Conservation (phyloP, 2,329 filamentous ascomycete species). For the Thelonectria blattea region DNA sequence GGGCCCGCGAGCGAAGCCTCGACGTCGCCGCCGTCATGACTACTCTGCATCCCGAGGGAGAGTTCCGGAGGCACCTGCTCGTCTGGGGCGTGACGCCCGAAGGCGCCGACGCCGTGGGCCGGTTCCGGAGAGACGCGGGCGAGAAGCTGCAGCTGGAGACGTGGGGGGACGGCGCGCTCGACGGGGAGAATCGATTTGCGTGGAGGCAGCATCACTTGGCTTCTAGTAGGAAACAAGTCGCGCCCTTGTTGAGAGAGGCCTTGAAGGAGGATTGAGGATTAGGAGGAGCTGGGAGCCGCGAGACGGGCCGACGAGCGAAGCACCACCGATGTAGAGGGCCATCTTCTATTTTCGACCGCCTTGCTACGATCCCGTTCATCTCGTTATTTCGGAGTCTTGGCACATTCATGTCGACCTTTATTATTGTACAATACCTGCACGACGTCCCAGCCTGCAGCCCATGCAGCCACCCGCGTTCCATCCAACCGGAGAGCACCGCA, state of each 20-base stretch:
- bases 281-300: background rate
- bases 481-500: too few species aligned
- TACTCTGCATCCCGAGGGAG: constrained; percentile 58
- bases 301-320: background rate
- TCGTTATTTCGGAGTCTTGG: constrained; percentile 15
- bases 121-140: constrained; percentile 55
- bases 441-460: constrained; percentile 6
- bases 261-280: constrained; percentile 44
- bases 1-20: constrained; percentile 62
- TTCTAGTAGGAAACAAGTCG: constrained; percentile 72
- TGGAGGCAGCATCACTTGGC: constrained; percentile 72
- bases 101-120: constrained; percentile 56
- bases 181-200: constrained; percentile 59
- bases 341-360: background rate
- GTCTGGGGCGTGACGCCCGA: constrained; percentile 65
- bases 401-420: constrained; percentile 15
- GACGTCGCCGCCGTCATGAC: constrained; percentile 74
- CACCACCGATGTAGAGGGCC: background rate
- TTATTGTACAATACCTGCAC: constrained; percentile 17
- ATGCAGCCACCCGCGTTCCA: constrained; percentile 6
- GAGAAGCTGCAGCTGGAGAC: constrained; percentile 61
- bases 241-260: constrained; percentile 66
- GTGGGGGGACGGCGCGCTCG: constrained; percentile 58
- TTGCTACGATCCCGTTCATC: background rate
- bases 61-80: constrained; percentile 71